Percentiles rank a stretch among this genome's conserved stretches.
phyloP scores from a whole-genome alignment of 306 rosid species.

The Quercus suber region DNA sequence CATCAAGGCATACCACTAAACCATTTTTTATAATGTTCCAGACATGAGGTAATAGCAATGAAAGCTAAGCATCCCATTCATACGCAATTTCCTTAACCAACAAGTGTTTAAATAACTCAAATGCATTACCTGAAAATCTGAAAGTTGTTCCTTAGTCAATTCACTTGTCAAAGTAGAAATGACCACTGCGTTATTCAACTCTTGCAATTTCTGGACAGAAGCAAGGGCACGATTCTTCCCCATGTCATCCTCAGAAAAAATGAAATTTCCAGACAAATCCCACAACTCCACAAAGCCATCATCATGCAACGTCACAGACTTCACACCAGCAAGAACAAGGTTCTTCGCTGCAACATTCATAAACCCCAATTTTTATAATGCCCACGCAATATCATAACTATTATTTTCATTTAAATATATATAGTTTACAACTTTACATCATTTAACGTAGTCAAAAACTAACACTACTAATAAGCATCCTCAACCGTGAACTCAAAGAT shows the following conservation, averaged over 20 bases:
- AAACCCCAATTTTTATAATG: no score
- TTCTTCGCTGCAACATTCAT: constrained; percentile 71
- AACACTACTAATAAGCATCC: no score
- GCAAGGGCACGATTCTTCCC: constrained; percentile 80
- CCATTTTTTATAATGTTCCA: neutral
- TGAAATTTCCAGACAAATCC: constrained; percentile 80
- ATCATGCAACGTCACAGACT: constrained; percentile 86
- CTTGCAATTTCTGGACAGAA: constrained; percentile 84
- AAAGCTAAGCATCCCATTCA: neutral
- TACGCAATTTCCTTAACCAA: neutral
- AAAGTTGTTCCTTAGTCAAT: constrained; percentile 63
- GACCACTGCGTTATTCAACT: constrained; percentile 79
- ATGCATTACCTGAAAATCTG: constrained; percentile 59
- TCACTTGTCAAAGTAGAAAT: constrained; percentile 52
- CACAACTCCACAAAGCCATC: constrained; percentile 74
- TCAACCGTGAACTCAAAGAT: no score
- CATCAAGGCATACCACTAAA: neutral
- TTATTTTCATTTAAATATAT: no score
- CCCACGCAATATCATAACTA: no score
- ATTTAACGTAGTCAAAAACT: neutral
- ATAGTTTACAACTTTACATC: neutral
- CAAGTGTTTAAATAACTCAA: neutral
- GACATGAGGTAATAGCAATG: neutral
- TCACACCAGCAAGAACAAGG: constrained; percentile 90
- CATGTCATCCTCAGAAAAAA: constrained; percentile 60